Conservation (phyloP, 148 eudicot genomes). For the Polygonum aviculare region DNA sequence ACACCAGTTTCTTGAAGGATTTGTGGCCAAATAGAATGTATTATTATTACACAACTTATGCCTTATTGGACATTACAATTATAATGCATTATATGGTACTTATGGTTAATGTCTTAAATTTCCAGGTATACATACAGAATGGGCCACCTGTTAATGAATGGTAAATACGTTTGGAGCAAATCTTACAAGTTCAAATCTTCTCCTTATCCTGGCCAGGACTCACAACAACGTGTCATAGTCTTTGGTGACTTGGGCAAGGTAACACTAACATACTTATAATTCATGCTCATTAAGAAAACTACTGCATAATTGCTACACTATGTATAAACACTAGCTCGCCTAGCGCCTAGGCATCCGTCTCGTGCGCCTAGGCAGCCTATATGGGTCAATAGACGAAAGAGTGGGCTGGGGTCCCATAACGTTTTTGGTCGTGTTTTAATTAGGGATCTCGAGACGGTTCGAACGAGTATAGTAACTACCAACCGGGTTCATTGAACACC, state of each 20-base stretch:
- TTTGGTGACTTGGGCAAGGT: constrained; percentile 99
- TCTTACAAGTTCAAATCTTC: constrained; percentile 58
- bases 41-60: constrained; percentile 10
- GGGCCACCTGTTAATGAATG: constrained; percentile 60
- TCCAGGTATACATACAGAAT: constrained; percentile 68
- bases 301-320: not conserved
- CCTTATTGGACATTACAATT: not conserved
- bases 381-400: too few relatives aligned
- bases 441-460: constrained; percentile 72
- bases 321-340: too few relatives aligned
- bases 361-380: too few relatives aligned
- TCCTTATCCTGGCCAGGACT: constrained; percentile 82
- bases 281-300: not conserved
- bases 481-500: constrained; percentile 73
- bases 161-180: constrained; percentile 68
- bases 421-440: not conserved
- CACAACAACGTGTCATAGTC: constrained; percentile 67
- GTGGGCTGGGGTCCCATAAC: too few relatives aligned
- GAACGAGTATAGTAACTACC: constrained; percentile 70
- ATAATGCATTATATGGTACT: not conserved
- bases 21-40: constrained; percentile 74
- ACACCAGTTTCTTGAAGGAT: constrained; percentile 82
- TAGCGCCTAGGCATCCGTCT: too few relatives aligned
- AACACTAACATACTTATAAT: not conserved
- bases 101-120: not conserved